A percentile compares a stretch with the other conserved stretches of the same genome.
phyloP scores from a whole-genome alignment of 1,139 yeast genomes.

The Torulaspora globosa region DNA sequence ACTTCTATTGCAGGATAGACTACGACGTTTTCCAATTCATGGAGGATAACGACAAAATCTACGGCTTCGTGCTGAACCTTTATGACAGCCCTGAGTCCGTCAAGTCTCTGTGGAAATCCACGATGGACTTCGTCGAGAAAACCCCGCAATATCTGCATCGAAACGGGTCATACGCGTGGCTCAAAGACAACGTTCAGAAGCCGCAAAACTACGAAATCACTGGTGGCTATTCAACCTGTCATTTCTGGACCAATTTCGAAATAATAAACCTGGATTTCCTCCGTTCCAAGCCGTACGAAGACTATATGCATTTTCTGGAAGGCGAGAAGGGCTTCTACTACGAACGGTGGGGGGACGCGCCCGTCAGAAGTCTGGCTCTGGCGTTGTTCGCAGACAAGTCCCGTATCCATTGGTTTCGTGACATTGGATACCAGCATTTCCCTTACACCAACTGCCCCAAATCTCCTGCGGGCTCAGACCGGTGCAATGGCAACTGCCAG shows the following conservation, averaged over 20 bases:
- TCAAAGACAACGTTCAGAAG: conserved; percentile 58
- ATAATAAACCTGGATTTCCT: conserved; percentile 73
- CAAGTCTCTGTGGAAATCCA: conserved; percentile 73
- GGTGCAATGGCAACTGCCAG: conserved; percentile 42
- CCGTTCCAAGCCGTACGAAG: conserved; percentile 61
- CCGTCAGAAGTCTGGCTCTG: conserved; percentile 79
- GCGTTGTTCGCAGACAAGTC: conserved; percentile 67
- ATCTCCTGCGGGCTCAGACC: conserved; percentile 31
- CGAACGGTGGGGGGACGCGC: conserved; percentile 97
- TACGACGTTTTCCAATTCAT: conserved; percentile 72
- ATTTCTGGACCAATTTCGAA: conserved; percentile 92
- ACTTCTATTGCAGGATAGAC: conserved; percentile 73
- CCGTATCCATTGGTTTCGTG: conserved; percentile 82
- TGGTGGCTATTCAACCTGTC: conserved; percentile 71
- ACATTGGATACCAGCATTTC: conserved; percentile 69
- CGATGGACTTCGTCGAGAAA: conserved; percentile 48
- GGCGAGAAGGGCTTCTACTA: conserved; percentile 73
- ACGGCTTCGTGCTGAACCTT: conserved; percentile 76
- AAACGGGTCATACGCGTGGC: conserved; percentile 68
- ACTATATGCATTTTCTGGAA: conserved; percentile 65
- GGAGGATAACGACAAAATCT: conserved; percentile 63
- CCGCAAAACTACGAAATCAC: conserved; percentile 34
- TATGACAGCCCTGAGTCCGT: conserved; percentile 74
- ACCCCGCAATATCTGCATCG: conserved; percentile 60
- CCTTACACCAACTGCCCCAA: conserved; percentile 75